phyloP scores from a whole-genome alignment of 23 red algal genomes.

The Chondrus crispus region DNA sequence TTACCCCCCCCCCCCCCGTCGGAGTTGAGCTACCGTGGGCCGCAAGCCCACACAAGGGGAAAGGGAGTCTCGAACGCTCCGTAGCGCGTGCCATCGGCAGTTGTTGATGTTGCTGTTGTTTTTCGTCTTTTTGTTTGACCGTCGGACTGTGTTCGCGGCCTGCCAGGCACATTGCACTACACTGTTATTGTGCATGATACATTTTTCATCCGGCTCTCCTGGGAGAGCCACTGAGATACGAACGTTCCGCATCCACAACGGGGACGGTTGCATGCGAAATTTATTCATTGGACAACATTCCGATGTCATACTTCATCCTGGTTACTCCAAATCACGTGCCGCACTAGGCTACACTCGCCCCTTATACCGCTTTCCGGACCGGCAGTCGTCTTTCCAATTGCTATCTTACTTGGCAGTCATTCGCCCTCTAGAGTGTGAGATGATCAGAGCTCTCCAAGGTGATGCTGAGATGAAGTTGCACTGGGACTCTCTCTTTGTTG shows the following conservation, averaged over 20 bases:
- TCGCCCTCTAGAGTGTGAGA: neutral
- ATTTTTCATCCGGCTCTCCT: neutral
- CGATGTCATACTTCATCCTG: neutral
- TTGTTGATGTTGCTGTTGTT: too few relatives aligned
- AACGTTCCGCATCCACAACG: neutral
- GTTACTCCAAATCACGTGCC: too few relatives aligned
- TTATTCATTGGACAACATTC: neutral
- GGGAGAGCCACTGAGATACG: neutral
- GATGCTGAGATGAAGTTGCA: neutral
- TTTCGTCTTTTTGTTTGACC: too few relatives aligned
- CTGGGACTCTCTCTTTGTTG: neutral
- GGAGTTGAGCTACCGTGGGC: too few relatives aligned
- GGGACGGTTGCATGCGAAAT: neutral
- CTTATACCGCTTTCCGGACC: neutral
- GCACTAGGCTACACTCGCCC: neutral
- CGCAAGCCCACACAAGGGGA: too few relatives aligned
- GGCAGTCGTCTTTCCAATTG: neutral
- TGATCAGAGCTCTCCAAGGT: neutral
- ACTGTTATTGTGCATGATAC: neutral
- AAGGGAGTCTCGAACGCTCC: too few relatives aligned
- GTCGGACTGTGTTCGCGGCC: too few relatives aligned
- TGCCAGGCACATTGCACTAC: too few relatives aligned
- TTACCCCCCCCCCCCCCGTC: too few relatives aligned
- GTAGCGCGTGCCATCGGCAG: too few relatives aligned
- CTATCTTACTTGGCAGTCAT: neutral